Percentiles rank a stretch among this genome's conserved stretches.
phyloP scores from a whole-genome alignment of 352 stramenopile genomes.

The Thalassiosira hispida region DNA sequence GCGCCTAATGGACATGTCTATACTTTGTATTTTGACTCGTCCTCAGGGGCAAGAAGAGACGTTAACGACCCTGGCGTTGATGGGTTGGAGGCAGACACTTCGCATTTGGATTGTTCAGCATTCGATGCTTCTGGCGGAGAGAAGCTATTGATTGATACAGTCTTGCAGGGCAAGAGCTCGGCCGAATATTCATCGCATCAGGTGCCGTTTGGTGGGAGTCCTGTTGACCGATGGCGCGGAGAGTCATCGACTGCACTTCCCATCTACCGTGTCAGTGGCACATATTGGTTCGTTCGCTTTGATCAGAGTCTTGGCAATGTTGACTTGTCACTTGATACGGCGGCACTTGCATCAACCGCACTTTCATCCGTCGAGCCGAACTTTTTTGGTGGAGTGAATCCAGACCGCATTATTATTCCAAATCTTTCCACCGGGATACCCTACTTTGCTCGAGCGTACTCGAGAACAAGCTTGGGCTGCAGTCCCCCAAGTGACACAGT shows the following conservation, averaged over 20 bases:
- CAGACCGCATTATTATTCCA: slow-evolving; percentile 57
- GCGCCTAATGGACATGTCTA: slow-evolving; percentile 79
- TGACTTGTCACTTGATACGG: slow-evolving; percentile 35
- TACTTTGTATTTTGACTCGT: slow-evolving; percentile 79
- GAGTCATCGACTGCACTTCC: slow-evolving; percentile 43
- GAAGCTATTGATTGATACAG: slow-evolving; percentile 38
- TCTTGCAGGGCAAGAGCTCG: slow-evolving; percentile 36
- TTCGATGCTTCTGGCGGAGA: slow-evolving; percentile 53
- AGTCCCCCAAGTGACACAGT: slow-evolving; percentile 50
- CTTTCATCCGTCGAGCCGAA: slow-evolving; percentile 28
- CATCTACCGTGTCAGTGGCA: slow-evolving; percentile 76
- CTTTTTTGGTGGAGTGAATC: slow-evolving; percentile 64
- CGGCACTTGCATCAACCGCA: slow-evolving; percentile 35
- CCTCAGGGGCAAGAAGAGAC: slow-evolving; percentile 33
- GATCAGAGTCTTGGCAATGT: slow-evolving; percentile 79
- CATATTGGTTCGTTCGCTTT: slow-evolving; percentile 77
- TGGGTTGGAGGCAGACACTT: slow-evolving; percentile 45
- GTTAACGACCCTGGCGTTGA: slow-evolving; percentile 41
- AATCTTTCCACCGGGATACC: slow-evolving; percentile 78
- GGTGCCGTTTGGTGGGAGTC: slow-evolving; percentile 43
- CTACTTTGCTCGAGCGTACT: slow-evolving; percentile 76
- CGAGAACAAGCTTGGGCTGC: slow-evolving; percentile 69
- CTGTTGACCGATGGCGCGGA: slow-evolving; percentile 52
- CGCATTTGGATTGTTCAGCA: slow-evolving; percentile 46
- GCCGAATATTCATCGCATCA: slow-evolving; percentile 44